Conservation (phyloP, 148 eudicot genomes). For the Rhododendron mucronatum region DNA sequence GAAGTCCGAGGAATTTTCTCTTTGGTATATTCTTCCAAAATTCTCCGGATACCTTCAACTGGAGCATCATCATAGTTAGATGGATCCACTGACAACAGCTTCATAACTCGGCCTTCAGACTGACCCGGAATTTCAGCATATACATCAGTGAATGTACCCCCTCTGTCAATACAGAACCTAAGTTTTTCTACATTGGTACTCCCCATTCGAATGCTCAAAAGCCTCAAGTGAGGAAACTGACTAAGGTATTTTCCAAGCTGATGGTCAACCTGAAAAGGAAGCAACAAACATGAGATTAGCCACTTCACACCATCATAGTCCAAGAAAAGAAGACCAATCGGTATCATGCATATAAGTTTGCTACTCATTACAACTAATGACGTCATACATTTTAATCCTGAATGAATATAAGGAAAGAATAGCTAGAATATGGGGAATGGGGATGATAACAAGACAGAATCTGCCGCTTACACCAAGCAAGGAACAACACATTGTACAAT, state of each 20-base stretch:
- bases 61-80: conserved; percentile 98
- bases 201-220: conserved; percentile 43
- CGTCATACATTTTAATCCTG: not conserved
- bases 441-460: not conserved
- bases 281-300: not conserved
- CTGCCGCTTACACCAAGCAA: not conserved
- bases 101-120: conserved; percentile 80
- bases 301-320: not conserved
- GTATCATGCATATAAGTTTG: not conserved
- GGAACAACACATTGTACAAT: not conserved
- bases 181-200: conserved; percentile 57
- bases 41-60: conserved; percentile 92
- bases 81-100: conserved; percentile 90
- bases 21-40: conserved; percentile 79
- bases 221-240: not conserved
- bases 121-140: conserved; percentile 96
- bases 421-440: not conserved
- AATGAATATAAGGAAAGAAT: not conserved
- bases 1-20: conserved; percentile 62
- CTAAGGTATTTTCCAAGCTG: not conserved
- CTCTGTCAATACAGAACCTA: conserved; percentile 93
- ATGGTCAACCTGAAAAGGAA: conserved; percentile 2
- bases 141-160: conserved; percentile 94
- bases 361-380: not conserved
- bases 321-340: not conserved